phyloP scores from a whole-genome alignment of 2,329 filamentous ascomycete genomes.

The Leptodontidium sp. region DNA sequence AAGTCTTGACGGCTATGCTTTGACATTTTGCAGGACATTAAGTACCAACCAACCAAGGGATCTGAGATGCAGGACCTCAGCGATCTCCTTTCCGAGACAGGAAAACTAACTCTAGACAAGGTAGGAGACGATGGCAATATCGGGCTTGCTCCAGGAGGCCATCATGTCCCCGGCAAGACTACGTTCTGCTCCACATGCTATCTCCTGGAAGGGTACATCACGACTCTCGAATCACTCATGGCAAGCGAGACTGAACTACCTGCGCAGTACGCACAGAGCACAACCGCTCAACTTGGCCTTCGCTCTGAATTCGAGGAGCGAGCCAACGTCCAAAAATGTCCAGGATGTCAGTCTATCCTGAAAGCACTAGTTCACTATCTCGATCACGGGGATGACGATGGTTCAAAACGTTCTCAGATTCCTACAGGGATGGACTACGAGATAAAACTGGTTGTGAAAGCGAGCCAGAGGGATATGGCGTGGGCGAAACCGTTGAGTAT shows the following conservation, averaged over 20 bases:
- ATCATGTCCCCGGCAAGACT: too few species aligned
- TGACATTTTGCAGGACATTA: too few species aligned
- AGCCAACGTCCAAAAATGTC: not conserved
- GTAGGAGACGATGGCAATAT: not conserved
- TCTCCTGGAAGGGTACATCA: not conserved
- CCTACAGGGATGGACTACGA: not conserved
- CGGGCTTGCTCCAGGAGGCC: not conserved
- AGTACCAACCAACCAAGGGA: not conserved
- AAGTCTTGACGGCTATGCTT: not conserved
- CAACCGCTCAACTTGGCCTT: not conserved
- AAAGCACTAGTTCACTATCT: slow-evolving; percentile 13
- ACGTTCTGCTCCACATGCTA: slow-evolving; percentile 5
- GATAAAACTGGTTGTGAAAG: not conserved
- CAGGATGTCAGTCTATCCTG: slow-evolving; percentile 5
- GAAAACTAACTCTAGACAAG: not conserved
- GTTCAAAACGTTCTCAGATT: too few species aligned
- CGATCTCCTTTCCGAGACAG: not conserved
- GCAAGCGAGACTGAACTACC: not conserved
- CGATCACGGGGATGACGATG: not conserved
- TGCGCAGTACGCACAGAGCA: not conserved
- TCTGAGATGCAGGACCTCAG: not conserved
- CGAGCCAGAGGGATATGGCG: not conserved
- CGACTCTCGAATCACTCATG: not conserved
- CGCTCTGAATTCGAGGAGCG: slow-evolving; percentile 13
- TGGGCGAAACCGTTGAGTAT: slow-evolving; percentile 1